These are phyloP conservation scores for Lantana camara DNA, from an alignment of 257 asterid genomes.

Conservation along the genomic window DNA sequence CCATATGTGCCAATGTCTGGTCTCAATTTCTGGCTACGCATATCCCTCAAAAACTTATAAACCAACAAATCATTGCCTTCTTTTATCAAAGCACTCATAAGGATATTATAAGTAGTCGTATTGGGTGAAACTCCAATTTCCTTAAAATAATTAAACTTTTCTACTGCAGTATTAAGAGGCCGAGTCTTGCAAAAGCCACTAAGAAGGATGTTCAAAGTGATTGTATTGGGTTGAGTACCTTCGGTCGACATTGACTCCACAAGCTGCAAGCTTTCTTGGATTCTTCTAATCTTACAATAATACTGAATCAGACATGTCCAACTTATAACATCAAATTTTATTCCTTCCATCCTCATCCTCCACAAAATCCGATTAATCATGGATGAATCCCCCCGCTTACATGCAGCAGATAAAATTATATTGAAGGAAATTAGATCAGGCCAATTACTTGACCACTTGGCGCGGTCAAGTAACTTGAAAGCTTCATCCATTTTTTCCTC, in stretches of 20 bases:
- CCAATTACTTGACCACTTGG: slow-evolving; percentile 45
- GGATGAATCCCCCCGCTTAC: slow-evolving; percentile 43
- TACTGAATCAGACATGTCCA: slow-evolving; percentile 56
- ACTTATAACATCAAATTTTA: slow-evolving; percentile 48
- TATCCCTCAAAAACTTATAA: slow-evolving; percentile 45
- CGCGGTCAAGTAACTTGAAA: slow-evolving; percentile 37
- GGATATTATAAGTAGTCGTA: slow-evolving; percentile 51
- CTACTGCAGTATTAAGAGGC: slow-evolving; percentile 41
- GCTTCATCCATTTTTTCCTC: slow-evolving; percentile 49
- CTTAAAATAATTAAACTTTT: slow-evolving; percentile 36
- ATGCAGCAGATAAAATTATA: slow-evolving; percentile 59
- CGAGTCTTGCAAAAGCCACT: slow-evolving; percentile 55
- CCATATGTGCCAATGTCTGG: slow-evolving; percentile 51
- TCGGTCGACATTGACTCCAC: slow-evolving; percentile 43
- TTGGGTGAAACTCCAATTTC: slow-evolving; percentile 48
- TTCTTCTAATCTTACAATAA: slow-evolving; percentile 37
- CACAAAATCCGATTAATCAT: slow-evolving; percentile 39
- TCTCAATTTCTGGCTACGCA: slow-evolving; percentile 39
- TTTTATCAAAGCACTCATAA: slow-evolving; percentile 48
- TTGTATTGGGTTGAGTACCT: slow-evolving; percentile 47
- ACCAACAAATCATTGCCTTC: slow-evolving; percentile 42
- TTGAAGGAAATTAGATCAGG: slow-evolving; percentile 64
- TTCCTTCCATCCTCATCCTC: slow-evolving; percentile 48
- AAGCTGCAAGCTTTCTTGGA: slow-evolving; percentile 41
- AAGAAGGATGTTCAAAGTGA: slow-evolving; percentile 53